Percentiles rank a stretch among this genome's conserved stretches.
These are phyloP conservation scores for Phascolomyces articulosus DNA, from an alignment of 371 early-diverging fungal genomes.

Conservation along the genomic window DNA sequence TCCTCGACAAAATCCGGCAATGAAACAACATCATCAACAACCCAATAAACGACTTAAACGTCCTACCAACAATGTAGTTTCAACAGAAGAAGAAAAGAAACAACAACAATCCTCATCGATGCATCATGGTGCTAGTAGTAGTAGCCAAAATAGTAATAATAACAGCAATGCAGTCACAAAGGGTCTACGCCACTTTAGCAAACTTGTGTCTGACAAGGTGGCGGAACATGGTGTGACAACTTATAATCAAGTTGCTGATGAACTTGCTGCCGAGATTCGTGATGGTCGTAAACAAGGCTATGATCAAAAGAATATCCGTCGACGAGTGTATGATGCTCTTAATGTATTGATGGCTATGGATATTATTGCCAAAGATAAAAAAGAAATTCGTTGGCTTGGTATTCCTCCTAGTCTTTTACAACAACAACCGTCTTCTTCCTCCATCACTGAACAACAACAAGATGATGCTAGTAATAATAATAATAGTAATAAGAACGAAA, in stretches of 20 bases:
- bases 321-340: slow-evolving; percentile 81
- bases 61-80: background rate
- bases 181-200: slow-evolving; percentile 66
- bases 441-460: background rate
- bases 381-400: slow-evolving; percentile 75
- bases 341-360: slow-evolving; percentile 80
- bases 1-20: slow-evolving; percentile 19
- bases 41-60: background rate
- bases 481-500: background rate
- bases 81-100: slow-evolving; percentile 7
- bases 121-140: background rate
- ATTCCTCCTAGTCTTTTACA: slow-evolving; percentile 36
- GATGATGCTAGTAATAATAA: background rate
- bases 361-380: slow-evolving; percentile 70
- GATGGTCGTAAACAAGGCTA: slow-evolving; percentile 17
- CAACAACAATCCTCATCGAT: no score
- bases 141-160: background rate
- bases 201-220: slow-evolving; percentile 70
- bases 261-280: slow-evolving; percentile 26
- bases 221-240: slow-evolving; percentile 62
- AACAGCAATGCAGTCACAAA: slow-evolving; percentile 29
- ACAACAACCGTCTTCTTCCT: no score
- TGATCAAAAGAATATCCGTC: slow-evolving; percentile 79
- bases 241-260: slow-evolving; percentile 60
- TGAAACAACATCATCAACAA: background rate